Conservation (phyloP, 1,139 yeast species). For the Debaryomycetaceae sp. region DNA sequence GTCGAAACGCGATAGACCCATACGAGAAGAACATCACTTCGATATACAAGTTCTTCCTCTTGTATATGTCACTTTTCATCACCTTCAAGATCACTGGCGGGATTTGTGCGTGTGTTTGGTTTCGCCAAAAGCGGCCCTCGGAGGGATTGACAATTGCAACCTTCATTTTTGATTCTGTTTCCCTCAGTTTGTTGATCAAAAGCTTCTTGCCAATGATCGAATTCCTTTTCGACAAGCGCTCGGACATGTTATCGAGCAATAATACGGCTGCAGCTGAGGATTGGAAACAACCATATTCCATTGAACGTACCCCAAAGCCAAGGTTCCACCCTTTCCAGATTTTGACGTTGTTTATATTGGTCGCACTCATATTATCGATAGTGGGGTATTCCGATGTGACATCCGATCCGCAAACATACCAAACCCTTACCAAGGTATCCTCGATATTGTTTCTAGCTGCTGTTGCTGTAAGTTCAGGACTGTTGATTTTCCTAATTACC, state of each 20-base stretch:
- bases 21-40: conserved; percentile 3
- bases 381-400: conserved; percentile 12
- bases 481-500: conserved; percentile 5
- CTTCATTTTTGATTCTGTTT: conserved; percentile 16
- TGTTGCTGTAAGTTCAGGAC: conserved; percentile 7
- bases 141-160: conserved; percentile 14
- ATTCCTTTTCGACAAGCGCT: conserved; percentile 5
- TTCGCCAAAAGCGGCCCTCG: conserved; percentile 9
- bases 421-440: conserved; percentile 11
- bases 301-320: conserved; percentile 5
- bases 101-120: conserved; percentile 12
- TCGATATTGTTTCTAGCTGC: conserved; percentile 14
- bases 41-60: conserved; percentile 8
- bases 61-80: conserved; percentile 13
- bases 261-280: too few relatives aligned
- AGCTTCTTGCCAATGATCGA: conserved; percentile 13
- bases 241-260: conserved; percentile 5
- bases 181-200: conserved; percentile 16
- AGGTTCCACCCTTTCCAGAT: conserved; percentile 12
- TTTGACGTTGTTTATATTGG: conserved; percentile 14
- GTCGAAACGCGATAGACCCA: not conserved
- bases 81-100: conserved; percentile 17
- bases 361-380: conserved; percentile 14
- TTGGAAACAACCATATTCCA: too few relatives aligned
- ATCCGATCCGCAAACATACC: conserved; percentile 4